phyloP scores from a whole-genome alignment of 106 monocot genomes.

The Dendrobium huoshanense region DNA sequence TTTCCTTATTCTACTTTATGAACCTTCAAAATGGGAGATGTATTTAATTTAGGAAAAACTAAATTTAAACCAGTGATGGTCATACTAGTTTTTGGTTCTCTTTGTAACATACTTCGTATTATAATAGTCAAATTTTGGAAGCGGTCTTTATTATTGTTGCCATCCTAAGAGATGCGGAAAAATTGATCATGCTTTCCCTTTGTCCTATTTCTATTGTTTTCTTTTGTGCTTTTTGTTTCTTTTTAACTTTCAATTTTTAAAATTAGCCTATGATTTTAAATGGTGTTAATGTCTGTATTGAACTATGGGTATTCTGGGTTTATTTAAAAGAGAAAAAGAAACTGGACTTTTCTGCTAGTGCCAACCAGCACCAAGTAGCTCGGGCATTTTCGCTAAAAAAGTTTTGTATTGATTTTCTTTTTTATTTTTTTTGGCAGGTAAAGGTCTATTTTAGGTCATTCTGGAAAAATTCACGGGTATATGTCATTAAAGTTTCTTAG shows the following conservation, averaged over 20 bases:
- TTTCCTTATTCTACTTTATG: not conserved
- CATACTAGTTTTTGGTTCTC: no score
- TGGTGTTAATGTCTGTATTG: not conserved
- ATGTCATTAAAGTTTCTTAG: conserved; percentile 16
- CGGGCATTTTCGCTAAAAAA: not conserved
- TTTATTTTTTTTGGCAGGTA: conserved; percentile 50
- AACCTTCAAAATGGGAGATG: no score
- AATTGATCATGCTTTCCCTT: not conserved
- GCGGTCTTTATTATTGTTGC: no score
- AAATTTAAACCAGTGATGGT: no score
- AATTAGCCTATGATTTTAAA: not conserved
- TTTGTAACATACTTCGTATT: no score
- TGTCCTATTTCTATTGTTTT: not conserved
- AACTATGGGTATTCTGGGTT: not conserved
- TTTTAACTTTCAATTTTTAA: not conserved
- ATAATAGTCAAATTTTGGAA: no score
- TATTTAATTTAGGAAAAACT: no score
- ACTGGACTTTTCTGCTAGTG: not conserved
- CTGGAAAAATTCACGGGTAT: conserved; percentile 66
- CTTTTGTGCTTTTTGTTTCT: not conserved
- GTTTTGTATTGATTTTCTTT: conserved; percentile 18
- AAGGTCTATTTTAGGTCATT: conserved; percentile 73
- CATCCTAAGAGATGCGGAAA: not conserved
- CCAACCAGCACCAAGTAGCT: not conserved
- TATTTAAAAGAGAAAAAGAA: not conserved